A percentile compares a stretch with the other conserved stretches of the same genome.
phyloP scores from a whole-genome alignment of 331 rosid genomes.

The Stylosanthes scabra region DNA sequence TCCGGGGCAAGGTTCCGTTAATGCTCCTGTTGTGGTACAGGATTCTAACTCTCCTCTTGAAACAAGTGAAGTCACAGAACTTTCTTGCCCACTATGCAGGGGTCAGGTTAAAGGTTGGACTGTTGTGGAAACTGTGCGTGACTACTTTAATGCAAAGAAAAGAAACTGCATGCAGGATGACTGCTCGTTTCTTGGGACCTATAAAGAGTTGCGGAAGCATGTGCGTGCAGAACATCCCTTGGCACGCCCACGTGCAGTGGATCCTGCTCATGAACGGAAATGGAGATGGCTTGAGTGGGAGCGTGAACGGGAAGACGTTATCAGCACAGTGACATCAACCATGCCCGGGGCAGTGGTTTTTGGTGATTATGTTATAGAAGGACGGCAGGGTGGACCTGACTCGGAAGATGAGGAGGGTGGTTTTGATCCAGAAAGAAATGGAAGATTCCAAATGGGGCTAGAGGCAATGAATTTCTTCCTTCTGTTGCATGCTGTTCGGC shows the following conservation, averaged over 20 bases:
- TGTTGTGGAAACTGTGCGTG: slow-evolving; percentile 94
- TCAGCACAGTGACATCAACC: slow-evolving; percentile 89
- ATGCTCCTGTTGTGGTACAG: slow-evolving; percentile 42
- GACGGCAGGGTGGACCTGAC: slow-evolving; percentile 61
- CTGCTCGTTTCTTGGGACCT: slow-evolving; percentile 83
- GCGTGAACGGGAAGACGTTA: slow-evolving; percentile 90
- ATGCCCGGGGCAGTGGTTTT: slow-evolving; percentile 91
- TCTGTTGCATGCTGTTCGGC: slow-evolving; percentile 83
- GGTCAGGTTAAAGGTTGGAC: slow-evolving; percentile 99
- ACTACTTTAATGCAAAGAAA: slow-evolving; percentile 75
- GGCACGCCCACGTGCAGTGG: slow-evolving; percentile 85
- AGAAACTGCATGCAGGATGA: slow-evolving; percentile 94
- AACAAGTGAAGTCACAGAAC: slow-evolving; percentile 69
- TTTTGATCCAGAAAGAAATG: slow-evolving; percentile 51
- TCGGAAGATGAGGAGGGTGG: slow-evolving; percentile 79
- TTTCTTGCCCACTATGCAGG: slow-evolving; percentile 97
- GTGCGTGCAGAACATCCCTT: slow-evolving; percentile 84
- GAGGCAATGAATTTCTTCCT: slow-evolving; percentile 91
- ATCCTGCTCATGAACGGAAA: slow-evolving; percentile 85
- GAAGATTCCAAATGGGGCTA: slow-evolving; percentile 68
- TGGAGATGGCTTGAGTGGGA: slow-evolving; percentile 97
- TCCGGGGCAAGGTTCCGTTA: slow-evolving; percentile 46
- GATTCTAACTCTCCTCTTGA: slow-evolving; percentile 57
- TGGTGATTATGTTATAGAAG: slow-evolving; percentile 94
- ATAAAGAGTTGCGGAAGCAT: slow-evolving; percentile 90